A percentile compares a stretch with the other conserved stretches of the same genome.
phyloP scores from a whole-genome alignment of 1,139 yeast genomes.

The Geotrichum phurueaensis region DNA sequence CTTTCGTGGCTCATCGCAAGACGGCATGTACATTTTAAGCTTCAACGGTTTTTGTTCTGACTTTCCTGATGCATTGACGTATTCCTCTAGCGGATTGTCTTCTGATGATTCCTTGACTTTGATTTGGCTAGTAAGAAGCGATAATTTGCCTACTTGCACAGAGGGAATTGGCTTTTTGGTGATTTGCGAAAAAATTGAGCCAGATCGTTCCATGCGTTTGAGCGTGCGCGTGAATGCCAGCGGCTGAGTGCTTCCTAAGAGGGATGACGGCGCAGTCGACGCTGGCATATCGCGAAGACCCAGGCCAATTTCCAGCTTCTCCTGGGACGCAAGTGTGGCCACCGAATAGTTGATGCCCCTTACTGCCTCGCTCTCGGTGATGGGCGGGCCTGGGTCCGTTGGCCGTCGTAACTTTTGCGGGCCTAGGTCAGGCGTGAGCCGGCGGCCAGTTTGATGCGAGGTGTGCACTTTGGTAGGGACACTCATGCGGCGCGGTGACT shows the following conservation, averaged over 20 bases:
- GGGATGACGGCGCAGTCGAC: not conserved
- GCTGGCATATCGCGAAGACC: constrained; percentile 12
- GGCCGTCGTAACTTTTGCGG: constrained; percentile 2
- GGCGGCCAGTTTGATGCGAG: not conserved
- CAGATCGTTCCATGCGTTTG: not conserved
- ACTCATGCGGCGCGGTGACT: constrained; percentile 13
- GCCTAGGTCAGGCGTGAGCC: constrained; percentile 2
- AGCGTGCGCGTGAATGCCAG: not conserved
- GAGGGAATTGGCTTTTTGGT: constrained; percentile 11
- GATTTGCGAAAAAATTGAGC: not conserved
- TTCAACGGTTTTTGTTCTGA: constrained; percentile 34
- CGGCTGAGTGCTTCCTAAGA: not conserved
- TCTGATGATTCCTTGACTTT: constrained; percentile 29
- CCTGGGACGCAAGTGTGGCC: constrained; percentile 13
- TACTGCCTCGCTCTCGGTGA: not conserved
- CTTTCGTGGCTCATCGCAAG: constrained; percentile 30
- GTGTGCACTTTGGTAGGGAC: constrained; percentile 9
- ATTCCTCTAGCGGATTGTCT: constrained; percentile 40
- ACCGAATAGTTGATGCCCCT: not conserved
- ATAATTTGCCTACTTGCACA: constrained; percentile 6
- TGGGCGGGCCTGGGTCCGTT: constrained; percentile 12
- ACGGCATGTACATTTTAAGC: constrained; percentile 38
- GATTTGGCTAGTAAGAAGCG: constrained; percentile 31
- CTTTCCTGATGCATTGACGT: constrained; percentile 38
- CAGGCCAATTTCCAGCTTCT: constrained; percentile 18